Conservation (phyloP, 768 basidiomycete genomes). For the Suillus subalutaceus region DNA sequence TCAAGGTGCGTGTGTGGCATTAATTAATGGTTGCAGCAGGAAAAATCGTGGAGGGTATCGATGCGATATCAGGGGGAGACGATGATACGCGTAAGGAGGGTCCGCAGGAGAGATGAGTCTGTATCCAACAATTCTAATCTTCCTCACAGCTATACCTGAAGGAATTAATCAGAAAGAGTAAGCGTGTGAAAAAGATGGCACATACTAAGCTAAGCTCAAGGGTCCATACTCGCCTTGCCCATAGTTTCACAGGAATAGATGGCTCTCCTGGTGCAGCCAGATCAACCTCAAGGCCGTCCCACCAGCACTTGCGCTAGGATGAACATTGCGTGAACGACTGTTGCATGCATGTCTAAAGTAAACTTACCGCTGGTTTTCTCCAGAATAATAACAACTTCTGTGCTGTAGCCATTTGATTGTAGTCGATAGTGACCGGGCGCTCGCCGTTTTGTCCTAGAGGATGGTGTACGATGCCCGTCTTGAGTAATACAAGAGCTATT, state of each 20-base stretch:
- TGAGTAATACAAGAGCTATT: conserved; percentile 95
- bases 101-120: neutral
- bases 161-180: neutral
- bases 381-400: conserved; percentile 97
- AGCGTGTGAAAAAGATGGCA: conserved; percentile 11
- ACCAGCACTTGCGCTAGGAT: conserved; percentile 97
- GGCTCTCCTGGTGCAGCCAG: conserved; percentile 60
- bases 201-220: conserved; percentile 91
- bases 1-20: conserved; percentile 9
- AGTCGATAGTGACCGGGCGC: conserved; percentile 80
- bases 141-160: conserved; percentile 5
- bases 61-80: conserved; percentile 4
- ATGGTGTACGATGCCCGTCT: conserved; percentile 91
- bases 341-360: neutral
- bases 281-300: conserved; percentile 95
- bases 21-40: conserved; percentile 13
- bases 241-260: conserved; percentile 75
- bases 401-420: conserved; percentile 93
- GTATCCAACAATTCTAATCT: neutral
- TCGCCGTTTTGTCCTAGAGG: conserved; percentile 54
- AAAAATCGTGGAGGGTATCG: conserved; percentile 10
- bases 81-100: conserved; percentile 10
- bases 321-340: neutral
- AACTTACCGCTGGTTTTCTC: conserved; percentile 97
- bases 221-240: conserved; percentile 98